Evolutionary conservation across 805 yeast species (phyloP), one percentile per base, ranked within the genome.

Genomic region (Saccharomycopsis capsularis): DNA sequence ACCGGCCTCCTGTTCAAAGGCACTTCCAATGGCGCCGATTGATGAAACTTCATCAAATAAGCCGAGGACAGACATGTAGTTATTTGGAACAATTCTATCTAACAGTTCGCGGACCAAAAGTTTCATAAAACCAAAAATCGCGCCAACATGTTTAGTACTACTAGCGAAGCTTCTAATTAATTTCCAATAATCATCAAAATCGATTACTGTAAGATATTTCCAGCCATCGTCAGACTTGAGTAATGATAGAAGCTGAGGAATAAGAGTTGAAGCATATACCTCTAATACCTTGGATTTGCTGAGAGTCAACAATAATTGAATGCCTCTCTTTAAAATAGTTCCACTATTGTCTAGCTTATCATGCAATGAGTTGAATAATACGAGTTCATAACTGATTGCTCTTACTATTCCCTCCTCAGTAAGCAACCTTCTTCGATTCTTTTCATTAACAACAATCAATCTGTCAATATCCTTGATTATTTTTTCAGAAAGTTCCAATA

Each of bases 1-100:
- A 36, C 75, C 82, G 48, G 69, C 69, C 49, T 79, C 84, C 54
- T 79, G 82, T 61, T 85, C 93, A 76, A 79, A 79, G 59, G 79
- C 85, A 3, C 86, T 80, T 4, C 88, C 91, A 46, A 82, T 68
- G 0, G 93, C 88, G 6, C 95, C 95, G 42, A 82, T 77, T 1
- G 91, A 84, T 0, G 93, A 83, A 16, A 85, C 74, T 55, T 85
- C 95, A 63, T 85, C 95, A 29, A 85, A 63, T 7, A 85, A 63
- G 0, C 91, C 93, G 34, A 85, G 67, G 9, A 85, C 63, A 55
- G 78, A 73, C 76, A 84, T 76, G 56, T 77, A 84, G 56, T 82
- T 84, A 1, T 63, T 60, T 4, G 70, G 67, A 16, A 69, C 29
- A 82, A 67, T 9, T 68, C 64, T 30, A 1, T 59, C 55, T 0